These are phyloP conservation scores for Diutina catenulata DNA, from an alignment of 1,139 yeast species.

Conservation along the genomic window DNA sequence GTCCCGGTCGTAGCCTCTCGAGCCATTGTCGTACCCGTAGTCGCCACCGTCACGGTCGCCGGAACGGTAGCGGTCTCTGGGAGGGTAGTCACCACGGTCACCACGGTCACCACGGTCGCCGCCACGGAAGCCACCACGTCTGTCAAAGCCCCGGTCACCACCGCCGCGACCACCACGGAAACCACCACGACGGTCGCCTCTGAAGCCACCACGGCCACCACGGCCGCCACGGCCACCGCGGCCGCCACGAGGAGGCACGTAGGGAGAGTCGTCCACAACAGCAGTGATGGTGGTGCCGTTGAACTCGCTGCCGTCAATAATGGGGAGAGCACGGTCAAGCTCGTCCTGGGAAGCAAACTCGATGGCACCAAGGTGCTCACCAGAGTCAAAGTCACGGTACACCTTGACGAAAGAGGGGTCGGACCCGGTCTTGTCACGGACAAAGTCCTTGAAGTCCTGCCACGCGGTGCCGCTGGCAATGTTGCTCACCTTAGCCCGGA, in stretches of 20 bases:
- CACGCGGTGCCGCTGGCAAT: slow-evolving; percentile 70
- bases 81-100: slow-evolving; percentile 14
- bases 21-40: slow-evolving; percentile 17
- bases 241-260: slow-evolving; percentile 51
- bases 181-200: slow-evolving; percentile 5
- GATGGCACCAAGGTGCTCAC: slow-evolving; percentile 64
- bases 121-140: slow-evolving; percentile 7
- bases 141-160: slow-evolving; percentile 8
- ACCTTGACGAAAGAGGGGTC: slow-evolving; percentile 68
- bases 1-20: slow-evolving; percentile 32
- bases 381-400: slow-evolving; percentile 42
- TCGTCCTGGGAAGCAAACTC: slow-evolving; percentile 72
- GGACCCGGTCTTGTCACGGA: slow-evolving; percentile 54
- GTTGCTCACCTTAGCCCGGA: slow-evolving; percentile 55
- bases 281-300: slow-evolving; percentile 56
- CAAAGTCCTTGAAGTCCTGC: slow-evolving; percentile 79
- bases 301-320: slow-evolving; percentile 61
- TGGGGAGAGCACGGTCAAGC: slow-evolving; percentile 54
- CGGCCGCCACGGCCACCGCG: slow-evolving; percentile 7
- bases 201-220: slow-evolving; percentile 16
- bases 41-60: slow-evolving; percentile 16
- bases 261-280: slow-evolving; percentile 74
- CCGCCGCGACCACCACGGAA: slow-evolving; percentile 5
- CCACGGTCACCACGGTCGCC: slow-evolving; percentile 17
- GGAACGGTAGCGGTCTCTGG: no score